A percentile compares a stretch with the other conserved stretches of the same genome.
phyloP scores from a whole-genome alignment of 1,284 basidiomycete species.

The Ustilago nuda region DNA sequence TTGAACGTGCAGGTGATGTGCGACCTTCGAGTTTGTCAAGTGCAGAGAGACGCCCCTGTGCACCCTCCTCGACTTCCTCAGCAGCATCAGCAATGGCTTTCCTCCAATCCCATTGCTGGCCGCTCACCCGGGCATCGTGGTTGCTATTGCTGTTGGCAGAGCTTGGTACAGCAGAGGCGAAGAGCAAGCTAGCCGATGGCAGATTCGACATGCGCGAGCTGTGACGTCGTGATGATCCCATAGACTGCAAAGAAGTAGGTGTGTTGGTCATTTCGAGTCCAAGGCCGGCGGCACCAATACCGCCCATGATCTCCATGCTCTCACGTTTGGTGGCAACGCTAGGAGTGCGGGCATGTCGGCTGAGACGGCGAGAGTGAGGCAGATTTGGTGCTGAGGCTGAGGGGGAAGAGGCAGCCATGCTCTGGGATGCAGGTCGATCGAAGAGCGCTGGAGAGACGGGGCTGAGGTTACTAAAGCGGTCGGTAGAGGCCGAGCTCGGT shows the following conservation, averaged over 20 bases:
- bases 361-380: slow-evolving; percentile 46
- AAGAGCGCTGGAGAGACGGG: slow-evolving; percentile 24
- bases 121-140: slow-evolving; percentile 20
- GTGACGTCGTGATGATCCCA: slow-evolving; percentile 28
- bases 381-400: slow-evolving; percentile 18
- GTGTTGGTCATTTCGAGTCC: slow-evolving; percentile 32
- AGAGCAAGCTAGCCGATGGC: slow-evolving; percentile 54
- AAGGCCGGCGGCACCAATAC: slow-evolving; percentile 54
- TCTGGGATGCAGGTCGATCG: slow-evolving; percentile 21
- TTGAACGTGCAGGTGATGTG: slow-evolving; percentile 9
- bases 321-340: slow-evolving; percentile 61
- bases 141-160: neutral
- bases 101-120: slow-evolving; percentile 49
- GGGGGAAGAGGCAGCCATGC: slow-evolving; percentile 1
- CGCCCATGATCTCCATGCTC: slow-evolving; percentile 66
- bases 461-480: slow-evolving; percentile 21
- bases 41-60: slow-evolving; percentile 55
- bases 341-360: slow-evolving; percentile 56
- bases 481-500: slow-evolving; percentile 6
- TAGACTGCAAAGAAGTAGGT: slow-evolving; percentile 17
- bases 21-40: slow-evolving; percentile 64
- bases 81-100: slow-evolving; percentile 36
- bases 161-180: slow-evolving; percentile 34
- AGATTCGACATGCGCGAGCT: slow-evolving; percentile 58
- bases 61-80: slow-evolving; percentile 30